phyloP scores from a whole-genome alignment of 2,329 filamentous ascomycete species.

The Fusarium gaditjirri region DNA sequence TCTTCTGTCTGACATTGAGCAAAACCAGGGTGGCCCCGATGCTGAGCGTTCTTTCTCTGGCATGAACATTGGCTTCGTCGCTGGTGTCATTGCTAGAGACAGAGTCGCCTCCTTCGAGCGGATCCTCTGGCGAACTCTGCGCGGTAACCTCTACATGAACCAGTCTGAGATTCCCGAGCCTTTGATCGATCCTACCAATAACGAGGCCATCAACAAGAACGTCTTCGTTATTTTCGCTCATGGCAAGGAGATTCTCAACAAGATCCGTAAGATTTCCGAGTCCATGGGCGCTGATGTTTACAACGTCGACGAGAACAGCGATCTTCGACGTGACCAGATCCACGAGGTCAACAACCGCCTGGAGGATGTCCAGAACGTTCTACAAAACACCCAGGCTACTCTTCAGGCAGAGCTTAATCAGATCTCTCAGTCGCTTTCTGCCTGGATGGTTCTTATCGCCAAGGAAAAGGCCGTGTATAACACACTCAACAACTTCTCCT shows the following conservation, averaged over 20 bases:
- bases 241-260: conserved; percentile 96
- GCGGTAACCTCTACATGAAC: conserved; percentile 99
- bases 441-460: conserved; percentile 97
- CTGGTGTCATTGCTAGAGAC: conserved; percentile 93
- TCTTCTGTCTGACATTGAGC: conserved; percentile 90
- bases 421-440: conserved; percentile 90
- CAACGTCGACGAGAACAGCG: conserved; percentile 96
- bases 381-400: conserved; percentile 94
- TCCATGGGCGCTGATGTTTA: conserved; percentile 96
- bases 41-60: conserved; percentile 90
- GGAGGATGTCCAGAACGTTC: conserved; percentile 88
- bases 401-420: conserved; percentile 92
- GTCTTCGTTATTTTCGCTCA: conserved; percentile 99
- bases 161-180: conserved; percentile 97
- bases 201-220: conserved; percentile 94
- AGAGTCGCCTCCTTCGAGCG: conserved; percentile 95
- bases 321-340: conserved; percentile 93
- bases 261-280: conserved; percentile 99
- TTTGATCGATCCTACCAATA: conserved; percentile 89
- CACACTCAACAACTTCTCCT: conserved; percentile 95
- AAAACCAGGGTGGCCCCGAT: conserved; percentile 74
- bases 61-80: conserved; percentile 99
- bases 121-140: conserved; percentile 95
- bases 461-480: conserved; percentile 99
- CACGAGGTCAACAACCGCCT: conserved; percentile 96